Percentiles rank a stretch among this genome's conserved stretches.
Conservation (phyloP, 352 stramenopile species). For the Phytopythium delawarense region DNA sequence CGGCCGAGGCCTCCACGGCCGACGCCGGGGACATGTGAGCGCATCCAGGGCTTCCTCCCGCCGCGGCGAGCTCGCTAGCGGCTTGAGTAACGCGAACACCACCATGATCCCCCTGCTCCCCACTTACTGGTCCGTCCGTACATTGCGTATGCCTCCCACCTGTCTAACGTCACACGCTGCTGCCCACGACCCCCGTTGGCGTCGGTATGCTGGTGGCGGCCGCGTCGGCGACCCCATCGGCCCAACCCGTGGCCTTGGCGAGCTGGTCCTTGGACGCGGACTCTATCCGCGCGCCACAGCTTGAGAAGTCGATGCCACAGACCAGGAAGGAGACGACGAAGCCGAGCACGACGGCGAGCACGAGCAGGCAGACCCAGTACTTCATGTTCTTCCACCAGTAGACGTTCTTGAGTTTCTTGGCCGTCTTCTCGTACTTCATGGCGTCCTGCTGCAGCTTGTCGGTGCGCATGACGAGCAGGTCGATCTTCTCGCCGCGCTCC, state of each 20-base stretch:
- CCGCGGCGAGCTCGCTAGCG: not conserved
- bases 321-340: slow-evolving; percentile 66
- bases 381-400: slow-evolving; percentile 89
- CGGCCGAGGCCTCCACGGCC: slow-evolving; percentile 85
- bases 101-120: not conserved
- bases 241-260: slow-evolving; percentile 17
- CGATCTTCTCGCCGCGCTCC: slow-evolving; percentile 98
- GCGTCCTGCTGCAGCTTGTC: slow-evolving; percentile 95
- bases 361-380: slow-evolving; percentile 58
- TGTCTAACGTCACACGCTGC: not conserved
- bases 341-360: slow-evolving; percentile 51
- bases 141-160: not conserved
- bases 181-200: not conserved
- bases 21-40: slow-evolving; percentile 90
- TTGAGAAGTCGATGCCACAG: slow-evolving; percentile 71
- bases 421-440: slow-evolving; percentile 95
- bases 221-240: slow-evolving; percentile 8
- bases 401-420: slow-evolving; percentile 88
- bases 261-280: slow-evolving; percentile 28
- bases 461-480: slow-evolving; percentile 80
- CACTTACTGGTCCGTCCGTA: not conserved
- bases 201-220: not conserved
- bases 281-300: slow-evolving; percentile 43
- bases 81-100: slow-evolving; percentile 2
- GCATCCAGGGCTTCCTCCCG: not conserved